Evolutionary conservation across 2,329 filamentous ascomycete species (phyloP).

Genomic region (Clonostachys solani): DNA sequence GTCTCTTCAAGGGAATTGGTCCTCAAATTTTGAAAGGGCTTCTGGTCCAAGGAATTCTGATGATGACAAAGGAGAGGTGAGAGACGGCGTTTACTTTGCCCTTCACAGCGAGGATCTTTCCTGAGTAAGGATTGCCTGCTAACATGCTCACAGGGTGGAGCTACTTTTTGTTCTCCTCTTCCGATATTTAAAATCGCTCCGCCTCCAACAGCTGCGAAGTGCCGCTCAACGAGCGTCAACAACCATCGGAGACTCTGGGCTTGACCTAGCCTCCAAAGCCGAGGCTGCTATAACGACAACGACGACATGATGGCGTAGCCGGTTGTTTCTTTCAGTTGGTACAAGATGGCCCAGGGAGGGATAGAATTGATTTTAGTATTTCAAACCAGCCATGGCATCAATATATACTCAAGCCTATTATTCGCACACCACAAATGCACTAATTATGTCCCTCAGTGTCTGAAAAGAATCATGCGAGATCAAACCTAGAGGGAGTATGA

Average conservation of each 20-base stretch:
- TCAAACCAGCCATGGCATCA: too few species aligned
- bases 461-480: too few species aligned
- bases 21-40: slow-evolving; percentile 92
- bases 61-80: slow-evolving; percentile 98
- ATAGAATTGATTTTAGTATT: background rate
- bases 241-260: slow-evolving; percentile 5
- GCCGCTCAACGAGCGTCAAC: slow-evolving; percentile 59
- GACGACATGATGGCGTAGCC: too few species aligned
- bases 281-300: too few species aligned
- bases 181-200: slow-evolving; percentile 71
- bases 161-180: slow-evolving; percentile 82
- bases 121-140: slow-evolving; percentile 3
- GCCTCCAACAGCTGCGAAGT: slow-evolving; percentile 65
- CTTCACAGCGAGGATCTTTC: too few species aligned
- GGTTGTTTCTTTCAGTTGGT: background rate
- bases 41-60: slow-evolving; percentile 89
- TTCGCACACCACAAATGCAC: too few species aligned
- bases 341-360: background rate
- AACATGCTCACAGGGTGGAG: slow-evolving; percentile 61
- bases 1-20: slow-evolving; percentile 95
- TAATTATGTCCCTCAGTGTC: too few species aligned
- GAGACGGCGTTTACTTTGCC: slow-evolving; percentile 7
- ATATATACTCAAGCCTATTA: too few species aligned
- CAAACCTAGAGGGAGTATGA: too few species aligned
- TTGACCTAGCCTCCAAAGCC: too few species aligned